Evolutionary conservation across 2,329 filamentous ascomycete species (phyloP).

Genomic region (Cladophialophora yegresii): DNA sequence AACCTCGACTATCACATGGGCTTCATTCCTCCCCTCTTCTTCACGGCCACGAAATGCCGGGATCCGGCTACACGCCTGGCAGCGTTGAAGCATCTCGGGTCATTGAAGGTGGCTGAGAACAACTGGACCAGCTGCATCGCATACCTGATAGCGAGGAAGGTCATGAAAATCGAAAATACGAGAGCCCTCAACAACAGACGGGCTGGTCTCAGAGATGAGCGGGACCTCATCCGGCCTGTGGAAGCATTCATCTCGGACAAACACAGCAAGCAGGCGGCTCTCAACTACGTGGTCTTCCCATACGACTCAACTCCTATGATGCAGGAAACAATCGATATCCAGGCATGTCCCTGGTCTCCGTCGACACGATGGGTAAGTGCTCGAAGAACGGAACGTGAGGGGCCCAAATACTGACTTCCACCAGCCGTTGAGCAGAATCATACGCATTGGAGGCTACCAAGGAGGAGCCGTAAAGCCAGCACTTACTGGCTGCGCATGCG

Average conservation of each 20-base stretch:
- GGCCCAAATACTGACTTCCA: not conserved
- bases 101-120: slow-evolving; percentile 19
- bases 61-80: slow-evolving; percentile 20
- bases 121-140: slow-evolving; percentile 34
- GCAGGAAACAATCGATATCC: slow-evolving; percentile 25
- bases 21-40: slow-evolving; percentile 32
- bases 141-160: slow-evolving; percentile 26
- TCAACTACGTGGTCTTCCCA: slow-evolving; percentile 19
- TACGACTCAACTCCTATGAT: slow-evolving; percentile 17
- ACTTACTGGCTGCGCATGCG: slow-evolving; percentile 16
- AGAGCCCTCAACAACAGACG: slow-evolving; percentile 16
- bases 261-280: slow-evolving; percentile 13
- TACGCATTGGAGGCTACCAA: slow-evolving; percentile 30
- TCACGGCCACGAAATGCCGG: slow-evolving; percentile 31
- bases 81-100: slow-evolving; percentile 20
- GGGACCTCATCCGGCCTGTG: slow-evolving; percentile 24
- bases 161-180: slow-evolving; percentile 26
- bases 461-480: slow-evolving; percentile 16
- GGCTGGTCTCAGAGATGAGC: slow-evolving; percentile 14
- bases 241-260: slow-evolving; percentile 26
- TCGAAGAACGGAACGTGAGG: not conserved
- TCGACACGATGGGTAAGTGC: slow-evolving; percentile 22
- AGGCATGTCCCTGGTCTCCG: slow-evolving; percentile 10
- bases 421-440: slow-evolving; percentile 23
- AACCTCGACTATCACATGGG: slow-evolving; percentile 26